Evolutionary conservation across 345 rosid species (phyloP), one percentile per base, ranked within the genome.

Genomic region (Psidium guajava): DNA sequence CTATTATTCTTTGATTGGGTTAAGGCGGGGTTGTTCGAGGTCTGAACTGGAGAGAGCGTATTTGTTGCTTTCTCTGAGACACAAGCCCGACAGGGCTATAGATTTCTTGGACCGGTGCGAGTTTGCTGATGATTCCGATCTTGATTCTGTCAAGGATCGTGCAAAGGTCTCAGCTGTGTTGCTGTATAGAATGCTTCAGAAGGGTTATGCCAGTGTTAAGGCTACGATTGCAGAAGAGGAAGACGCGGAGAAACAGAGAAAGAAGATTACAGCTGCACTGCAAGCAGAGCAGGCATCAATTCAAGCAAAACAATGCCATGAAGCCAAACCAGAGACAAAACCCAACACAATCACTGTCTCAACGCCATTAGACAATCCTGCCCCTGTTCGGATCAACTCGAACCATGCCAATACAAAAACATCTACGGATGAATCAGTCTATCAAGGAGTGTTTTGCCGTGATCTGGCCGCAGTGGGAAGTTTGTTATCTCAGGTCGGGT

Each of bases 371-470:
- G 58, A 27, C 11, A 25, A 42, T 50, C 69, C 87, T 25, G 87
- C 83, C 83, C 59, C 88, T 56, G 82, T 86, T 13, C 54, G 82
- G 83, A 86, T 57, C 53, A 56, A 82, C 80, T 85, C 87, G 3
- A 58, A 44, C 55, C 89, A 86, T 54, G 88, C 82, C 82, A 83
- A 85, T 22, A 56, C 52, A 8, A 58, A 86, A 24, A 40, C 90
- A 56, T 55, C 90, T 52, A 24, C 89, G 12, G 91, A 93, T 82
- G 92, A 89, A 81, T 93, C 94, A 15, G 85, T 77, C 14, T 50
- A 77, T 85, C 95, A 92, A 86, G 98, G 98, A 28, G 92, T 97
- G 27, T 97, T 97, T 90, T 97, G 98, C 92, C 88, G 99, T 64
- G 99, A 97, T 87, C 90, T 95, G 55, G 95, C 98, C 1, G 91